phyloP scores from a whole-genome alignment of 2,329 filamentous ascomycete genomes.

The Bipolaris victoriae region DNA sequence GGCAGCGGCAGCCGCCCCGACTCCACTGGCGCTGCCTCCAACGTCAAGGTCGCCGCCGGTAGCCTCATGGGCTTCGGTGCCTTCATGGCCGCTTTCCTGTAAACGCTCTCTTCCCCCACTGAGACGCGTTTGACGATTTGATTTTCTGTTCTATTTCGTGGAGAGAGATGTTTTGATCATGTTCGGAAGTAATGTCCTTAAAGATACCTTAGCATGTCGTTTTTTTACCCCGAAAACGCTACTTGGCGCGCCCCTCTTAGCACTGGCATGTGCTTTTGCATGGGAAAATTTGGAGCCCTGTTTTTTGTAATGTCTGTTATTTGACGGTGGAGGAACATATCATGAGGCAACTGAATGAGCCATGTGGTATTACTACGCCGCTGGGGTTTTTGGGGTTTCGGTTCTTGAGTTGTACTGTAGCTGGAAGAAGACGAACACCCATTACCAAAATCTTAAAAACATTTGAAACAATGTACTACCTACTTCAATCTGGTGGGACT shows the following conservation, averaged over 20 bases:
- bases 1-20: constrained; percentile 17
- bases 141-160: not conserved
- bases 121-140: not conserved
- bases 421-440: too few species aligned
- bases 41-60: constrained; percentile 40
- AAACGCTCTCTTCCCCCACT: constrained; percentile 13
- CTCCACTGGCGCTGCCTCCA: constrained; percentile 36
- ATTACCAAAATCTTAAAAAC: too few species aligned
- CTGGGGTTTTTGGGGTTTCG: too few species aligned
- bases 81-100: constrained; percentile 48
- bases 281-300: constrained; percentile 5
- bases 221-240: not conserved
- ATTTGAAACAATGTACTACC: too few species aligned
- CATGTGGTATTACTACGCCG: too few species aligned
- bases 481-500: too few species aligned
- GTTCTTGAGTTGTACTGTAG: too few species aligned
- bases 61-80: constrained; percentile 45
- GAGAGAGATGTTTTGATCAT: constrained; percentile 2
- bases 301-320: too few species aligned
- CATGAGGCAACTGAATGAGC: too few species aligned
- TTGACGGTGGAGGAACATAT: too few species aligned
- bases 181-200: constrained; percentile 32
- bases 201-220: constrained; percentile 34
- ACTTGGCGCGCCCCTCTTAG: constrained; percentile 14
- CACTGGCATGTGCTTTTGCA: constrained; percentile 31